Conservation (phyloP, 768 basidiomycete genomes). For the Boletus rex-veris region DNA sequence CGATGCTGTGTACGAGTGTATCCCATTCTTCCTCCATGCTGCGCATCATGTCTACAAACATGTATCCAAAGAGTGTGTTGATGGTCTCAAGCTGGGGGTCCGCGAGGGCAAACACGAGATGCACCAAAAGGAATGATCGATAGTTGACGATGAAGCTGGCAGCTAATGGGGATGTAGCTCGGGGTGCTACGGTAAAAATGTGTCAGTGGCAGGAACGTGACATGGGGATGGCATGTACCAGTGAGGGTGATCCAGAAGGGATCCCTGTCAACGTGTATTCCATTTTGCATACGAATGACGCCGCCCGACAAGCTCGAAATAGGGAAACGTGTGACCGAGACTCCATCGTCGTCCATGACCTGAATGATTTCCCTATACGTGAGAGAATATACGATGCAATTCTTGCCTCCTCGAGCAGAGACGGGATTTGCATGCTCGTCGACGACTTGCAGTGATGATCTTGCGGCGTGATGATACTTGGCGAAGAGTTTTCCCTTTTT, state of each 20-base stretch:
- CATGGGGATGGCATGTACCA: neutral
- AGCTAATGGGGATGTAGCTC: conserved; percentile 17
- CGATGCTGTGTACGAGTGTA: conserved; percentile 9
- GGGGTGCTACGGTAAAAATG: conserved; percentile 1
- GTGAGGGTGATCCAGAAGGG: conserved; percentile 5
- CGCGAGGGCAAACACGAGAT: conserved; percentile 21
- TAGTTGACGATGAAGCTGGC: conserved; percentile 19
- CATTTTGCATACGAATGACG: conserved; percentile 19
- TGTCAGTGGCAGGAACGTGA: neutral
- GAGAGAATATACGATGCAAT: conserved; percentile 23
- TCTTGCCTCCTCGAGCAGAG: conserved; percentile 16
- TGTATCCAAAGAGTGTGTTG: conserved; percentile 13
- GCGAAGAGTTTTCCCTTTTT: conserved; percentile 18
- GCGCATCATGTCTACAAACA: conserved; percentile 22
- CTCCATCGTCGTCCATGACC: conserved; percentile 1
- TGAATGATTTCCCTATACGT: conserved; percentile 6
- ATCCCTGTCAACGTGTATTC: conserved; percentile 14
- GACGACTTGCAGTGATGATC: conserved; percentile 11
- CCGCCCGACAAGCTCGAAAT: conserved; percentile 14
- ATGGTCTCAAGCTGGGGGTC: conserved; percentile 16
- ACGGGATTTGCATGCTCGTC: conserved; percentile 12
- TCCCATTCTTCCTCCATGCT: conserved; percentile 23
- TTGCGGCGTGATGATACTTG: conserved; percentile 9
- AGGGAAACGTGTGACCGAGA: neutral
- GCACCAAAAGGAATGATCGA: conserved; percentile 19